These are phyloP conservation scores for Epichloe gansuensis DNA, from an alignment of 2,329 filamentous ascomycete genomes.

Conservation along the genomic window DNA sequence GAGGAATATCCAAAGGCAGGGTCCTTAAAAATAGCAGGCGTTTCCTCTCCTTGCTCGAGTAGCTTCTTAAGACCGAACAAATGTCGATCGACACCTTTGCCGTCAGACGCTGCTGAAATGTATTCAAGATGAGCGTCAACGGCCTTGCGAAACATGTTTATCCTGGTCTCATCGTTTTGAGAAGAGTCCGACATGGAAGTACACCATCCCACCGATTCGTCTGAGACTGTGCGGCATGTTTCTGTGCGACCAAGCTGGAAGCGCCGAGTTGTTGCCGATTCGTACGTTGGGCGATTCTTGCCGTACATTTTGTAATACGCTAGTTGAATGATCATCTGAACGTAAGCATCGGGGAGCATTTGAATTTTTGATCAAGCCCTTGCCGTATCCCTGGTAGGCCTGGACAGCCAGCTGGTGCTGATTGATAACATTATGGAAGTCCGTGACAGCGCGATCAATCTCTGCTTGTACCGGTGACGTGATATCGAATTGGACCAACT, in stretches of 20 bases:
- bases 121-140: conserved; percentile 78
- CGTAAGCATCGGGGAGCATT: conserved; percentile 92
- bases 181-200: conserved; percentile 65
- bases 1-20: conserved; percentile 72
- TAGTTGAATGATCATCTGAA: conserved; percentile 97
- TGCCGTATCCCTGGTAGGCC: conserved; percentile 94
- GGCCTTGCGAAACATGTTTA: conserved; percentile 70
- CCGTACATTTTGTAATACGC: conserved; percentile 99
- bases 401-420: conserved; percentile 88
- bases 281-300: conserved; percentile 94
- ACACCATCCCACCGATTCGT: conserved; percentile 87
- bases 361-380: conserved; percentile 98
- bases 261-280: conserved; percentile 85
- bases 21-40: conserved; percentile 78
- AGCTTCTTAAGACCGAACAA: conserved; percentile 95
- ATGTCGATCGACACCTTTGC: conserved; percentile 89
- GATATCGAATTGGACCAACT: conserved; percentile 65
- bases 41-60: conserved; percentile 63
- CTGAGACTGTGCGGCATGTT: conserved; percentile 84
- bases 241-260: conserved; percentile 96
- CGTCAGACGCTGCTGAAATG: conserved; percentile 78
- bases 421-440: conserved; percentile 73
- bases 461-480: conserved; percentile 62
- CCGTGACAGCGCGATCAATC: conserved; percentile 63
- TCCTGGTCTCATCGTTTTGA: conserved; percentile 50